These are phyloP conservation scores for Tricholoma matsutake DNA, from an alignment of 768 basidiomycete genomes.

Conservation along the genomic window DNA sequence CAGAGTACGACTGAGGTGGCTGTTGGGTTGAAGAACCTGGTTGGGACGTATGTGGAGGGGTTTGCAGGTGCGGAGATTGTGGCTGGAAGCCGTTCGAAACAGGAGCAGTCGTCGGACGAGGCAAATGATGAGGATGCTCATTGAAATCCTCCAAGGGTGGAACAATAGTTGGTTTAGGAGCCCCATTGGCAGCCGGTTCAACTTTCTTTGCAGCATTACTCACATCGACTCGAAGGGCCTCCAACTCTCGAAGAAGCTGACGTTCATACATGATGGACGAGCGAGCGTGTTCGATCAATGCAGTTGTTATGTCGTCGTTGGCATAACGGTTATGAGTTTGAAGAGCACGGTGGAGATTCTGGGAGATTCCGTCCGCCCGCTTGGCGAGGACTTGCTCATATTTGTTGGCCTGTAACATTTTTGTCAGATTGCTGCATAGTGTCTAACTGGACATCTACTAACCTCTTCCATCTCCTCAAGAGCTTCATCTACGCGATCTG, in stretches of 20 bases:
- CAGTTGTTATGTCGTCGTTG: conserved; percentile 87
- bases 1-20: conserved; percentile 13
- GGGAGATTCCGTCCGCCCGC: conserved; percentile 90
- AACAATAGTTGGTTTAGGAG: conserved; percentile 59
- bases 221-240: conserved; percentile 78
- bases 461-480: conserved; percentile 94
- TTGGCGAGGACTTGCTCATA: conserved; percentile 83
- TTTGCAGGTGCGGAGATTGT: conserved; percentile 20
- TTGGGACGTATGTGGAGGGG: conserved; percentile 35
- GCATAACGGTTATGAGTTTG: conserved; percentile 82
- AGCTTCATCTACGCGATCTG: conserved; percentile 87
- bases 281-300: conserved; percentile 90
- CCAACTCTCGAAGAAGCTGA: conserved; percentile 83
- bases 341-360: conserved; percentile 86
- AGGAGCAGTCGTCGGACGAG: conserved; percentile 29
- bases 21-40: conserved; percentile 25
- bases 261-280: conserved; percentile 90
- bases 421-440: conserved; percentile 8
- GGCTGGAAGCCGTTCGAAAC: conserved; percentile 32
- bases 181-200: conserved; percentile 43
- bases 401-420: conserved; percentile 68
- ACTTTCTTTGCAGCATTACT: conserved; percentile 62
- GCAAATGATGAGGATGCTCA: conserved; percentile 28
- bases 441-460: conserved; percentile 10
- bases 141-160: conserved; percentile 63